Evolutionary conservation across 2,329 filamentous ascomycete species (phyloP).

Genomic region (Fusarium sambucinum): DNA sequence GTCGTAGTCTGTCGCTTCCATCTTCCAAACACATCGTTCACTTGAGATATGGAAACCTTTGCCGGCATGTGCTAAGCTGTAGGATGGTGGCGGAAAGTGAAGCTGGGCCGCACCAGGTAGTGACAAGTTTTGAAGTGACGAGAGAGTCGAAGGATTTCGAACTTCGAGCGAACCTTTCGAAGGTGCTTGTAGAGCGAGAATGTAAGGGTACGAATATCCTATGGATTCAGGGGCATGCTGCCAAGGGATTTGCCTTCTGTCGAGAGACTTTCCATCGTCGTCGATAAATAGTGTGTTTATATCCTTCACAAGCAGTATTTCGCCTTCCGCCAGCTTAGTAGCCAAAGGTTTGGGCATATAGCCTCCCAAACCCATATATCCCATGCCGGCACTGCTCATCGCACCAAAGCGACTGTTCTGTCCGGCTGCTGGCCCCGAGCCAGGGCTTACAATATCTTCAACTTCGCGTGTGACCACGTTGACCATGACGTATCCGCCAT

Average conservation of each 20-base stretch:
- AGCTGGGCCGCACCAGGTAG: constrained; percentile 86
- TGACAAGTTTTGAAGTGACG: constrained; percentile 85
- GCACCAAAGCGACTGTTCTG: constrained; percentile 84
- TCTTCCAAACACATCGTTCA: constrained; percentile 93
- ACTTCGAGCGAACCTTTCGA: constrained; percentile 89
- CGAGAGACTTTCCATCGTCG: constrained; percentile 81
- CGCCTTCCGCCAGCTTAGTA: constrained; percentile 81
- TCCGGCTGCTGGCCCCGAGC: constrained; percentile 72
- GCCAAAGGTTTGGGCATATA: constrained; percentile 93
- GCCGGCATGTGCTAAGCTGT: constrained; percentile 93
- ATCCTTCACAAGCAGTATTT: constrained; percentile 96
- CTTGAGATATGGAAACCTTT: constrained; percentile 96
- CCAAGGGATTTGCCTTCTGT: constrained; percentile 94
- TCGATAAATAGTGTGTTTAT: constrained; percentile 95
- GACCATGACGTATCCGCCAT: constrained; percentile 89
- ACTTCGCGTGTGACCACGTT: constrained; percentile 81
- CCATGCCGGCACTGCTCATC: constrained; percentile 88
- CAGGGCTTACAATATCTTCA: constrained; percentile 83
- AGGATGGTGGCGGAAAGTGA: constrained; percentile 91
- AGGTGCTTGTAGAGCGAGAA: constrained; percentile 85
- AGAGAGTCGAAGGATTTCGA: constrained; percentile 90
- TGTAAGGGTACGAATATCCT: constrained; percentile 96
- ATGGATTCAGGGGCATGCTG: constrained; percentile 86
- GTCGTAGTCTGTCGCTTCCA: constrained; percentile 93
- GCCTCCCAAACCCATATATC: constrained; percentile 93